Base-by-base conservation (phyloP, 768 basidiomycete genomes). In the Lactarius akahatsu region DNA sequence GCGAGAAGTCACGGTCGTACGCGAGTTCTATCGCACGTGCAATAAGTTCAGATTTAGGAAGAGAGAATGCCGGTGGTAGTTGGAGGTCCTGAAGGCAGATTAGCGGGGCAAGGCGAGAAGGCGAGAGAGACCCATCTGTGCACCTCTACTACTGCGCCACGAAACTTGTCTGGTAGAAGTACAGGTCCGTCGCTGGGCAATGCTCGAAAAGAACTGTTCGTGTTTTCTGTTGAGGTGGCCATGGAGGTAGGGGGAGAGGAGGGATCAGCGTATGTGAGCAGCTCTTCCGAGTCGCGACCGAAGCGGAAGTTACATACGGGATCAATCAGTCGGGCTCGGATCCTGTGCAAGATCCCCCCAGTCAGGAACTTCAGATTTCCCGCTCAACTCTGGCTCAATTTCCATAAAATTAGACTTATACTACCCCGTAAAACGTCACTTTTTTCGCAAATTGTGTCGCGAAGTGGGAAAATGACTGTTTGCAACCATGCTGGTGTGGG, bases 1-100 rank as follows among this genome's bases (percentile, higher is more conserved):
- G 89, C 20, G 94, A 94, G 77, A 96, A 97, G 74, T 97, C 95
- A 40, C 94, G 86, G 70, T 97, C 95, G 71, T 95, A 96, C 0
- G 94, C 95, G 30, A 90, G 83, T 71, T 93, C 92, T 34, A 96
- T 85, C 1, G 92, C 94, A 28, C 84, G 81, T 10, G 85, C 82
- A 64, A 96, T 86, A 23, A 85, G 81, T 72, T 92, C 92, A 65
- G 82, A 81, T 13, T 82, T 78, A 9, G 90, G 89, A 3, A 96
- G 81, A 18, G 89, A 85, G 75, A 96, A 96, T 0, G 94, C 95
- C 10, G 95, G 95, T 0, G 93, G 89, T 0, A 92, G 77, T 80
- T 92, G 91, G 5, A 92, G 81, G 76, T 91, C 90, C 87, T 89
- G 69, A n/a, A 57, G 55, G 65, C 66, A 56, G 26, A 61, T 59